Evolutionary conservation across 495 filamentous ascomycete species (phyloP).

Genomic region (Penicillium herquei): DNA sequence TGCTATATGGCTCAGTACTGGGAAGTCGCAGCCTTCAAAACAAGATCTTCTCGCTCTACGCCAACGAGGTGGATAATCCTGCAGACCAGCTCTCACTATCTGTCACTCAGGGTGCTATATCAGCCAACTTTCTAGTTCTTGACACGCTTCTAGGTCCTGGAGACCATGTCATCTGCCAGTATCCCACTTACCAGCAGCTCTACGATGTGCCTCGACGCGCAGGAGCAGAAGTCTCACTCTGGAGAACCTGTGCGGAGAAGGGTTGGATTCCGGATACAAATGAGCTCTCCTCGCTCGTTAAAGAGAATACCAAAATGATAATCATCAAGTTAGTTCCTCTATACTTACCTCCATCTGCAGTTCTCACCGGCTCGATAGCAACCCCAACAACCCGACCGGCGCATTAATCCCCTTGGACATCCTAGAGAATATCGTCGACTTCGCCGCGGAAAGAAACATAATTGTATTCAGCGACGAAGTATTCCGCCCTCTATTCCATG

Average conservation of each 20-base stretch:
- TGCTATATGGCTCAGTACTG: conserved; percentile 3
- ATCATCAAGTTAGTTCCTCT: conserved; percentile 48
- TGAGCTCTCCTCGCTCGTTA: conserved; percentile 61
- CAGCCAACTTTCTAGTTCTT: conserved; percentile 70
- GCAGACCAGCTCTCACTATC: conserved; percentile 29
- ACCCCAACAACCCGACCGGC: conserved; percentile 81
- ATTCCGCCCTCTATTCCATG: conserved; percentile 77
- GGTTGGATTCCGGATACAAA: conserved; percentile 60
- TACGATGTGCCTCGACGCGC: conserved; percentile 70
- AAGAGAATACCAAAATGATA: conserved; percentile 65
- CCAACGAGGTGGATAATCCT: conserved; percentile 37
- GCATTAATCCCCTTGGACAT: conserved; percentile 56
- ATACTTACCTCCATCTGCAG: background rate
- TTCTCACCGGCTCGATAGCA: conserved; percentile 24
- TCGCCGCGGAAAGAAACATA: conserved; percentile 58
- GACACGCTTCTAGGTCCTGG: conserved; percentile 69
- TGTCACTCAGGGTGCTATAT: conserved; percentile 74
- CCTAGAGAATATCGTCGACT: conserved; percentile 55
- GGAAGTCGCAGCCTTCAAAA: conserved; percentile 4
- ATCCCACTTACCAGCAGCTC: conserved; percentile 81
- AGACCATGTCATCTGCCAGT: conserved; percentile 79
- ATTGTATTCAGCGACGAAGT: conserved; percentile 74
- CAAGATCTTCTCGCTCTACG: conserved; percentile 9
- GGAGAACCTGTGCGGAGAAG: conserved; percentile 61
- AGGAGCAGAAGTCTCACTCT: conserved; percentile 74